A percentile compares a stretch with the other conserved stretches of the same genome.
Conservation (phyloP, 768 basidiomycete genomes). For the Mycena capillaripes region DNA sequence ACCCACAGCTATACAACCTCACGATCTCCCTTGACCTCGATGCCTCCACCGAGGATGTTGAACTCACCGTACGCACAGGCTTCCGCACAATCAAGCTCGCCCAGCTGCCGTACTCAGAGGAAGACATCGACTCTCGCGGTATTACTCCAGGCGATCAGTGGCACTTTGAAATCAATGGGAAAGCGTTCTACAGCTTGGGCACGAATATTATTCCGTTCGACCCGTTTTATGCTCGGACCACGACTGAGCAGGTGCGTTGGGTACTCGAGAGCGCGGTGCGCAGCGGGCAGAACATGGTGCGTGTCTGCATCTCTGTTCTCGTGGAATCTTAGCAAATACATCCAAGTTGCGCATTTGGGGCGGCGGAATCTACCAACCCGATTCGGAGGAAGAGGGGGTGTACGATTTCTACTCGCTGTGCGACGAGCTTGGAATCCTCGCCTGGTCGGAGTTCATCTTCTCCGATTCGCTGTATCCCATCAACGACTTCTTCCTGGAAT, state of each 20-base stretch:
- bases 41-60: slow-evolving; percentile 41
- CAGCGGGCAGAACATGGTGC: slow-evolving; percentile 73
- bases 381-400: slow-evolving; percentile 58
- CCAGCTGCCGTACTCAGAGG: slow-evolving; percentile 61
- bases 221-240: slow-evolving; percentile 67
- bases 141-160: slow-evolving; percentile 73
- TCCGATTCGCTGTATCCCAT: slow-evolving; percentile 70
- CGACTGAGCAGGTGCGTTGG: slow-evolving; percentile 66
- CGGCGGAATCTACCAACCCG: slow-evolving; percentile 66
- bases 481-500: slow-evolving; percentile 65
- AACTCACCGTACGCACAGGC: slow-evolving; percentile 62
- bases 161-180: slow-evolving; percentile 73
- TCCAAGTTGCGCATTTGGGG: slow-evolving; percentile 77
- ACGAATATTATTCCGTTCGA: slow-evolving; percentile 75
- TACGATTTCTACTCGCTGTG: slow-evolving; percentile 72
- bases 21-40: slow-evolving; percentile 54
- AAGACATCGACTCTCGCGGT: slow-evolving; percentile 59
- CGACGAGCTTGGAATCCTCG: slow-evolving; percentile 72
- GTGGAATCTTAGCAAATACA: background rate
- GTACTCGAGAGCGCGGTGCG: slow-evolving; percentile 66
- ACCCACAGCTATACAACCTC: slow-evolving; percentile 68
- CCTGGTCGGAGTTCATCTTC: slow-evolving; percentile 74
- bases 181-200: slow-evolving; percentile 67
- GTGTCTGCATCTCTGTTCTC: too few relatives aligned
- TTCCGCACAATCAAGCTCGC: slow-evolving; percentile 72